These are phyloP conservation scores for Rhynchosporium secalis DNA, from an alignment of 2,329 filamentous ascomycete genomes.

Conservation along the genomic window DNA sequence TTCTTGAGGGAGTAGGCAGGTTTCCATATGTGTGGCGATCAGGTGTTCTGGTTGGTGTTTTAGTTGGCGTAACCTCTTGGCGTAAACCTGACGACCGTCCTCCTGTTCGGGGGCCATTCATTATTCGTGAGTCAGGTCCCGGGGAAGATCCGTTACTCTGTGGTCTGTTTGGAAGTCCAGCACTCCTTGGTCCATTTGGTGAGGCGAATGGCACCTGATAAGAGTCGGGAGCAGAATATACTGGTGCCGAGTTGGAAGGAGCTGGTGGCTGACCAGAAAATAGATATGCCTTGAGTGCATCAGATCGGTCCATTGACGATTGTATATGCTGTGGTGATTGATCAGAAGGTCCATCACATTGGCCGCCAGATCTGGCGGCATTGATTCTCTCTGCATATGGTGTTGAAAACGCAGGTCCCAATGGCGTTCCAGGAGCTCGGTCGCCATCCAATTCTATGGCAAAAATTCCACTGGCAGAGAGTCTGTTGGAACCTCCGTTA, in stretches of 20 bases:
- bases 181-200: constrained; percentile 21
- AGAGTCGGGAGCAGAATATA: constrained; percentile 11
- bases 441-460: constrained; percentile 67
- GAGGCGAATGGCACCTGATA: constrained; percentile 19
- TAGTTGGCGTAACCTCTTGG: constrained; percentile 38
- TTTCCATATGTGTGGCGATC: constrained; percentile 29
- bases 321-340: constrained; percentile 17
- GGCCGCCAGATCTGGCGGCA: constrained; percentile 46
- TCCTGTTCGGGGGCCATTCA: constrained; percentile 23
- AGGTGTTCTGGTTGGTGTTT: constrained; percentile 34
- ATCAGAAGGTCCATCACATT: constrained; percentile 20
- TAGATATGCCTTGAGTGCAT: constrained; percentile 58
- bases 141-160: constrained; percentile 23
- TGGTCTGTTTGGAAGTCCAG: constrained; percentile 18
- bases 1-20: constrained; percentile 31
- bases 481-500: constrained; percentile 47
- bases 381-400: constrained; percentile 63
- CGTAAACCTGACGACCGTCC: constrained; percentile 39
- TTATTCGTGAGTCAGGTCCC: constrained; percentile 24
- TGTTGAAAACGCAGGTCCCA: constrained; percentile 68
- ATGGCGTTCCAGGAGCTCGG: constrained; percentile 50
- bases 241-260: constrained; percentile 15
- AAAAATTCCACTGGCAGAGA: constrained; percentile 58
- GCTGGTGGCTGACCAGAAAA: constrained; percentile 45
- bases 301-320: constrained; percentile 42